Evolutionary conservation across 208 protist genomes (phyloP), one percentile per base, ranked within the genome.

Genomic region (Novymonas esmeraldas): DNA sequence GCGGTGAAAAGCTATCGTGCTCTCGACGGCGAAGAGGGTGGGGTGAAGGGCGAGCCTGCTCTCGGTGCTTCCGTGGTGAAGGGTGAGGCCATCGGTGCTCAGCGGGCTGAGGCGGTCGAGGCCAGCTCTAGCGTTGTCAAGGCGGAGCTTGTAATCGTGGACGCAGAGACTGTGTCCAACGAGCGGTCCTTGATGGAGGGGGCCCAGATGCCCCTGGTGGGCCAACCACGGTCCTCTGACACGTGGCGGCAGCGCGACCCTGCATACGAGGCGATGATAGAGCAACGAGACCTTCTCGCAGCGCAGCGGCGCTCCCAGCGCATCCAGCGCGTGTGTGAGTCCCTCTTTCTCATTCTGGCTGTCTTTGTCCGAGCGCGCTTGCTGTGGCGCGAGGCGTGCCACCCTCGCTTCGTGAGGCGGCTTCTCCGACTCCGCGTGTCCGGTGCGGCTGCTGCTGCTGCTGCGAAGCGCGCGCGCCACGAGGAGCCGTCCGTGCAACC

Each of bases 291-390:
- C 52, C 55, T 87, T n/a, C 67, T 93, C 6, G 78, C 87, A 1
- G 92, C 92, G 7, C 73, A 89, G 51, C 79, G 87, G 29, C 84
- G 85, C 48, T 89, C 84, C 10, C 78, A 94, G 61, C 92, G 84
- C 26, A 92, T 95, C 39, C 80, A 88, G 61, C 79, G 76, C 22
- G 76, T 81, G 13, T 84, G 66, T 24, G 64, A 81, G 51, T 63
- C 64, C 13, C 77, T 93, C 28, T 74, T 78, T 26, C 20, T 44
- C 24, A 46, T 96, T 0, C 48, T 91, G 11, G 64, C 76, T 11
- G 61, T 89, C 1, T 54, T 95, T 2, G 36, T 83, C 34, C 79
- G 92, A 16, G 79, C 78, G 2, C 82, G 77, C 6, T 44, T 83
- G 10, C 24, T 96, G 41, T 88, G 89, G 72, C 78, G 79, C 3